A percentile compares a stretch with the other conserved stretches of the same genome.
phyloP scores from a whole-genome alignment of 2,329 filamentous ascomycete genomes.

The Epichloe elymi region DNA sequence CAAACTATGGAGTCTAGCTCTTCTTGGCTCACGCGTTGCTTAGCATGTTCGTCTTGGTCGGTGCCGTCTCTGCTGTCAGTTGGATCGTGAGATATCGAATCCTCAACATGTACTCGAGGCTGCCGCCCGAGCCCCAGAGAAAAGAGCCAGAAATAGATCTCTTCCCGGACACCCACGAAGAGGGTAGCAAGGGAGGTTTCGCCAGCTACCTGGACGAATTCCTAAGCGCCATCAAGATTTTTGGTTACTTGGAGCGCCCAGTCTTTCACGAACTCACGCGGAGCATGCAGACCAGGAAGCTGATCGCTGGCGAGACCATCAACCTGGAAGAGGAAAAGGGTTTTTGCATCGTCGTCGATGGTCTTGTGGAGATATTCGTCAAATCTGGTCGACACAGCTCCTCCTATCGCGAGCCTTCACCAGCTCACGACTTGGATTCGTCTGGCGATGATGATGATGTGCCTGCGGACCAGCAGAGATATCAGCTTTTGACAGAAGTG shows the following conservation, averaged over 20 bases:
- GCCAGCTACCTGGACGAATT: slow-evolving; percentile 98
- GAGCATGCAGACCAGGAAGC: slow-evolving; percentile 94
- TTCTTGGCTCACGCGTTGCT: slow-evolving; percentile 8
- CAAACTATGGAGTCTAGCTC: background rate
- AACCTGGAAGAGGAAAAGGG: slow-evolving; percentile 95
- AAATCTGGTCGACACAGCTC: slow-evolving; percentile 51
- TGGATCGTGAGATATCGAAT: slow-evolving; percentile 95
- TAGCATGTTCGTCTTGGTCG: slow-evolving; percentile 64
- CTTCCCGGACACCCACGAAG: slow-evolving; percentile 85
- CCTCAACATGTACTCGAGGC: slow-evolving; percentile 88
- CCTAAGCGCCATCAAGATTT: slow-evolving; percentile 95
- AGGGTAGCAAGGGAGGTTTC: slow-evolving; percentile 77
- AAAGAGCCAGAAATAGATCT: slow-evolving; percentile 93
- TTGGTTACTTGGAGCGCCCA: slow-evolving; percentile 88
- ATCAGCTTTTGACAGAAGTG: slow-evolving; percentile 91
- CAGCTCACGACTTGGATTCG: slow-evolving; percentile 21
- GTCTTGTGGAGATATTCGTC: slow-evolving; percentile 93
- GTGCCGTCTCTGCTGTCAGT: slow-evolving; percentile 69
- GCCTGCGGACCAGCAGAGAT: slow-evolving; percentile 60
- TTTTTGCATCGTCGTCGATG: slow-evolving; percentile 94
- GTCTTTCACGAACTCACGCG: slow-evolving; percentile 96
- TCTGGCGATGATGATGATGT: slow-evolving; percentile 51
- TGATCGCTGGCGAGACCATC: slow-evolving; percentile 91
- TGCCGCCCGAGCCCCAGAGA: slow-evolving; percentile 87
- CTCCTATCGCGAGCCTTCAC: slow-evolving; percentile 11